phyloP scores from a whole-genome alignment of 805 yeast species.

The Sugiyamaella americana region DNA sequence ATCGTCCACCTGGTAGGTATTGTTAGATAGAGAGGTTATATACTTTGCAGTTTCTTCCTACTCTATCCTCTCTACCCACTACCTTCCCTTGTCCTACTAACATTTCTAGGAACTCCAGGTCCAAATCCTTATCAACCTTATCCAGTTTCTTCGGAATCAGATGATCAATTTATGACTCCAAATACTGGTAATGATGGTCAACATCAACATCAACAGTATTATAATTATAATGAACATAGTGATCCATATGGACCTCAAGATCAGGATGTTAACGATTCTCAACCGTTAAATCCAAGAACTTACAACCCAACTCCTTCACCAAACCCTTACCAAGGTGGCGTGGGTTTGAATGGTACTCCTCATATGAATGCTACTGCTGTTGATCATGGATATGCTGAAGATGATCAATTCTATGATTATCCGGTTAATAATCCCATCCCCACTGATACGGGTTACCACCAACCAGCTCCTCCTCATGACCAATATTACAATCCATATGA shows the following conservation, averaged over 20 bases:
- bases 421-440: too few species aligned
- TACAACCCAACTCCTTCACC: background rate
- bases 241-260: conserved; percentile 2
- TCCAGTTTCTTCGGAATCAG: conserved; percentile 1
- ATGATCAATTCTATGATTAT: background rate
- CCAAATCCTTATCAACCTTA: background rate
- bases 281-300: background rate
- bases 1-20: too few species aligned
- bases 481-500: background rate
- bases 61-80: too few species aligned
- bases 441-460: background rate
- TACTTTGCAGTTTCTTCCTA: too few species aligned
- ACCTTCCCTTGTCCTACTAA: too few species aligned
- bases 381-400: background rate
- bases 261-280: background rate
- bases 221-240: background rate
- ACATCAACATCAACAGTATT: background rate
- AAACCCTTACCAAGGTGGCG: background rate
- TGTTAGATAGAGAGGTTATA: too few species aligned
- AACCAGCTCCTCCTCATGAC: background rate
- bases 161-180: background rate
- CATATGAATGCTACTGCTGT: background rate
- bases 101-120: background rate
- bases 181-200: background rate
- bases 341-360: background rate